Base-by-base conservation (phyloP, 1,284 basidiomycete genomes). In the Trametes hirsuta region DNA sequence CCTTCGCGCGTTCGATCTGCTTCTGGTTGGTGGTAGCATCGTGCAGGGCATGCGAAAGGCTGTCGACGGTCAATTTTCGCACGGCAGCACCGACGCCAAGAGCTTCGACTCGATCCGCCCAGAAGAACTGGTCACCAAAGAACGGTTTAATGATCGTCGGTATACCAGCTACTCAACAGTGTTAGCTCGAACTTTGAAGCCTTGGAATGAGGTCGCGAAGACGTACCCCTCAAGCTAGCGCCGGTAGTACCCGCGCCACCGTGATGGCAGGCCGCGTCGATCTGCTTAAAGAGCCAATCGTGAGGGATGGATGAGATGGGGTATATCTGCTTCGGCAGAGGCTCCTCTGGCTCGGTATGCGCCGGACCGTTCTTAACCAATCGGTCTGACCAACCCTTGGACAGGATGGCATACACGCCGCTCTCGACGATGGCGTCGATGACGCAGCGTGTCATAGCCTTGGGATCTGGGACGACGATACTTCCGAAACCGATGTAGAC, bases 401-500 rank as follows among this genome's bases (percentile, higher is more conserved):
- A 97, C 25, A 99, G 79, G 65, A 99, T 95, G 15, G 94, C 95
- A 72, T 88, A 84, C 10, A 97, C 94, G 4, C 90, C 94, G 68
- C 91, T 92, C 62, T 87, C 84, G 14, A 89, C 74, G 47, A 98
- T 89, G 8, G 96, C 94, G 47, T 97, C 92, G 44, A 97, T 83
- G 51, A 99, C 91, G 69, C 87, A 93, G 47, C 87, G 86, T 0
- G 95, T 98, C 91, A 98, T 95, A 42, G 85, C 85, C 68, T 87
- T 90, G 1, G 97, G 95, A 74, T 99, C 95, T 10, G 94, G 91
- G 21, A 99, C 96, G 50, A 99, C 95, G 63, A 98, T 97, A 61
- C 95, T 97, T n/a, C 97, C 97, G 72, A 98, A 99, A 25, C 97
- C 97, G 66, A 99, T 95, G 77, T 98, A 99, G 5, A 98, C 95